Conservation (phyloP, 345 rosid species). For the Melaleuca quinquenervia region DNA sequence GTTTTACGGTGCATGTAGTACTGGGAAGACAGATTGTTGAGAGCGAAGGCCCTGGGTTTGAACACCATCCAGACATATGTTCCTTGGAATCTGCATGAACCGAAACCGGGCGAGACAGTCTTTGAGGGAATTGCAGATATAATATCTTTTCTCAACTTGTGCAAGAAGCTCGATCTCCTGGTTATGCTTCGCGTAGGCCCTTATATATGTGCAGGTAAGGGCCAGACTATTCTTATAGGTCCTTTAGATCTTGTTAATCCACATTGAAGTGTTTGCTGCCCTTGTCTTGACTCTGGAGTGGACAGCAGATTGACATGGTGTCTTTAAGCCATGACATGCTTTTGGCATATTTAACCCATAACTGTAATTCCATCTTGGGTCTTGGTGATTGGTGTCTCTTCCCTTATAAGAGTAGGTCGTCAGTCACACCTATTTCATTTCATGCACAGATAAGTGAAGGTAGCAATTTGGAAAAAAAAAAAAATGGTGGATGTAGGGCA, state of each 20-base stretch:
- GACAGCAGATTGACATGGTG: background rate
- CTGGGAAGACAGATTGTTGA: constrained; percentile 84
- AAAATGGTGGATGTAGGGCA: background rate
- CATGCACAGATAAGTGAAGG: background rate
- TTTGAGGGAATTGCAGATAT: constrained; percentile 78
- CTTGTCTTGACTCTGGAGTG: background rate
- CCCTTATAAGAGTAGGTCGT: background rate
- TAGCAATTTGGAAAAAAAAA: background rate
- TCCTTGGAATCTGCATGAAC: constrained; percentile 97
- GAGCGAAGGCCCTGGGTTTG: constrained; percentile 82
- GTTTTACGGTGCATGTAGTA: constrained; percentile 29
- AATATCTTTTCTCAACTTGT: constrained; percentile 57
- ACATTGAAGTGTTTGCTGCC: background rate
- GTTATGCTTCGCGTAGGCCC: constrained; percentile 97
- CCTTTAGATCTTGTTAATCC: background rate
- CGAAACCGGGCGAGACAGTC: constrained; percentile 56
- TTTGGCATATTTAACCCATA: background rate
- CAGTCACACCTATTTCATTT: background rate
- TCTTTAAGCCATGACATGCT: background rate
- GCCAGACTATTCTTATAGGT: background rate
- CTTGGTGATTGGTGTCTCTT: background rate
- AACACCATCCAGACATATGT: constrained; percentile 83
- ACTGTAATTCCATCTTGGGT: background rate
- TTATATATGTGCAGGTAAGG: constrained; percentile 78
- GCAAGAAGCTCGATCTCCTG: constrained; percentile 66